These are phyloP conservation scores for Termitomyces sp. DNA, from an alignment of 1,284 basidiomycete species.

Conservation along the genomic window DNA sequence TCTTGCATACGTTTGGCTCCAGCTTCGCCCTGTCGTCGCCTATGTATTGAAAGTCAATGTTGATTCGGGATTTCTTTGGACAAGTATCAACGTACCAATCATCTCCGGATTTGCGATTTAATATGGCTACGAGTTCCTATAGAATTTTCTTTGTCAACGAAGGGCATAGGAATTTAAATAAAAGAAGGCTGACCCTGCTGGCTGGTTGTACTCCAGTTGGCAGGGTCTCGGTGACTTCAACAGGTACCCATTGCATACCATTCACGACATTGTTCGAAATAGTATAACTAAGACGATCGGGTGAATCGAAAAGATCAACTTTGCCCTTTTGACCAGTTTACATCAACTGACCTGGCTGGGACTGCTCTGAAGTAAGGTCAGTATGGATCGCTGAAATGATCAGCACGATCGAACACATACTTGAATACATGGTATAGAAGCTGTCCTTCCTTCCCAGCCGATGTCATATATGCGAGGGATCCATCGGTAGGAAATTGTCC, in stretches of 20 bases:
- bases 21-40: slow-evolving; percentile 53
- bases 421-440: slow-evolving; percentile 65
- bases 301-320: slow-evolving; percentile 23
- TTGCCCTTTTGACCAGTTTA: slow-evolving; percentile 3
- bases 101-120: slow-evolving; percentile 40
- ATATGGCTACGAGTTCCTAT: slow-evolving; percentile 56
- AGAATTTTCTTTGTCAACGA: neutral
- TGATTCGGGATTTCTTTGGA: slow-evolving; percentile 3
- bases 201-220: slow-evolving; percentile 58
- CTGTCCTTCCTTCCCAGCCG: slow-evolving; percentile 52
- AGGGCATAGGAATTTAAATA: neutral
- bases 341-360: slow-evolving; percentile 49
- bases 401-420: slow-evolving; percentile 32
- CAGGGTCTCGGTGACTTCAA: slow-evolving; percentile 55
- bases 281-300: slow-evolving; percentile 49
- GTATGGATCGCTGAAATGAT: slow-evolving; percentile 14
- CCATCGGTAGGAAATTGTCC: slow-evolving; percentile 39
- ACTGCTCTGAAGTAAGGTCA: slow-evolving; percentile 48
- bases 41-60: slow-evolving; percentile 21
- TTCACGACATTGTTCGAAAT: slow-evolving; percentile 57
- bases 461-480: slow-evolving; percentile 64
- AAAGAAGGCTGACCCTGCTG: slow-evolving; percentile 36
- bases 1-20: slow-evolving; percentile 46
- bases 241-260: slow-evolving; percentile 74
- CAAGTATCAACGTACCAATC: slow-evolving; percentile 40